phyloP scores from a whole-genome alignment of 2,329 filamentous ascomycete species.

The Didymosphaeria variabile region DNA sequence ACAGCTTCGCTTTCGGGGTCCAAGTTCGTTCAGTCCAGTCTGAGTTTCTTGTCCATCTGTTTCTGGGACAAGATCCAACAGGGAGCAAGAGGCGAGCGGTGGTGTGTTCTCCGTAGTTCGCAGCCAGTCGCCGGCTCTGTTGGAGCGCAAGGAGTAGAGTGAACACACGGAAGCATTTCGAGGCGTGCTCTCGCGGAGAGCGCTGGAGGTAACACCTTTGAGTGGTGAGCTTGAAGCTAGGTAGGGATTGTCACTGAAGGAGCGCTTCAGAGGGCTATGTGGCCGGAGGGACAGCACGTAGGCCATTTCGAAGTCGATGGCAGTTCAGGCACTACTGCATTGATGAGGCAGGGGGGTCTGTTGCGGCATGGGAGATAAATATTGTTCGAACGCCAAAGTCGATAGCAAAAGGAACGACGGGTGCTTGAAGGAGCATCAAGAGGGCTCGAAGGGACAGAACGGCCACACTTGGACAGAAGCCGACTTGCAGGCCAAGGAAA shows the following conservation, averaged over 20 bases:
- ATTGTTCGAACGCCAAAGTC: constrained; percentile 41
- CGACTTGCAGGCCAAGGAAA: constrained; percentile 24
- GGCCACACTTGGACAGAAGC: constrained; percentile 26
- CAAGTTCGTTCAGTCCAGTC: constrained; percentile 20
- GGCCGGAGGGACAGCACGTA: constrained; percentile 52
- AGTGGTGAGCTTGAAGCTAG: constrained; percentile 46
- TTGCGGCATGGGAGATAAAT: constrained; percentile 50
- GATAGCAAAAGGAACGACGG: constrained; percentile 41
- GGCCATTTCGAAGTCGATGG: constrained; percentile 42
- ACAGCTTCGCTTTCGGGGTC: constrained; percentile 35
- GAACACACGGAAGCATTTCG: constrained; percentile 49
- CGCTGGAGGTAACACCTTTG: constrained; percentile 32
- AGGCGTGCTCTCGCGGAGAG: constrained; percentile 39
- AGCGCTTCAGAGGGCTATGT: constrained; percentile 52
- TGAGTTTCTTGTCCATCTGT: constrained; percentile 18
- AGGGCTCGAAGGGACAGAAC: constrained; percentile 22
- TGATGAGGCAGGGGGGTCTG: constrained; percentile 30
- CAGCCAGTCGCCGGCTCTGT: constrained; percentile 32
- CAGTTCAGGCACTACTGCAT: constrained; percentile 32
- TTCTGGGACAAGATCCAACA: constrained; percentile 43
- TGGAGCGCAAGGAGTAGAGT: constrained; percentile 42
- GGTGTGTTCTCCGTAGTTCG: constrained; percentile 45
- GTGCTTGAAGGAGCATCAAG: constrained; percentile 22
- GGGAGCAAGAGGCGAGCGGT: constrained; percentile 43
- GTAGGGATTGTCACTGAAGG: constrained; percentile 53